Base-by-base conservation (phyloP, 1,284 basidiomycete species). In the Xanthoconium separans region DNA sequence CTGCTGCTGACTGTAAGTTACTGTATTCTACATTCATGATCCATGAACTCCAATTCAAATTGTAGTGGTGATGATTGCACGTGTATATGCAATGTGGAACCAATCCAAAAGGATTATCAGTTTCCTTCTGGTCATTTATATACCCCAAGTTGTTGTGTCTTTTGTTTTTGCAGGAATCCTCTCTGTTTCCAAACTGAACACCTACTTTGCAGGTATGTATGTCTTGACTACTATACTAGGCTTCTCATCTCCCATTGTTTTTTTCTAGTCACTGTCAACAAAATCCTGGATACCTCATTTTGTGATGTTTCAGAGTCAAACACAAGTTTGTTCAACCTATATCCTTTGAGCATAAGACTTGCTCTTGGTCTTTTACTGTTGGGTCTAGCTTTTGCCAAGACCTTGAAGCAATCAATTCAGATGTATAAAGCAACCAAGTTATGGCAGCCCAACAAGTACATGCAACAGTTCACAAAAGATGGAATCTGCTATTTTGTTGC, bases 1-100 rank as follows among this genome's bases (percentile, higher is more conserved):
- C 41, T 31, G 47, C 20, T 39, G 47, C 47, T 18, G 41, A 53
- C 36, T 43, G 51, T 51, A 6, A 39, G 51, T 27, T 20, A 13
- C 2, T 20, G 33, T 7, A 10, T 6, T 6, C 6, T 9, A 18
- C 4, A 4, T n/a, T 27, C 4, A 43, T 27, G 31, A 22, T 20
- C 6, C 2, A 9, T 53, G 13, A 31, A 3, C 16, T 24, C 13
- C 6, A 9, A 15, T 27, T 36, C 3, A 29, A 16, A 34, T 24
- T 8, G 8, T 13, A 53, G 51, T 47, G 20, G 45, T 48, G 15
- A 53, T 53, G 51, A 53, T 53, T 27, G 18, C 48, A 7, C 18
- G 40, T 6, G 45, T 53, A 2, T 53, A 53, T 49, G 51, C 51
- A 43, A 48, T 53, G 40, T 53, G 51, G 45, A 16, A 15, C 20